These are phyloP conservation scores for Trichoderma harzianum DNA, from an alignment of 2,329 filamentous ascomycete species.

Conservation along the genomic window DNA sequence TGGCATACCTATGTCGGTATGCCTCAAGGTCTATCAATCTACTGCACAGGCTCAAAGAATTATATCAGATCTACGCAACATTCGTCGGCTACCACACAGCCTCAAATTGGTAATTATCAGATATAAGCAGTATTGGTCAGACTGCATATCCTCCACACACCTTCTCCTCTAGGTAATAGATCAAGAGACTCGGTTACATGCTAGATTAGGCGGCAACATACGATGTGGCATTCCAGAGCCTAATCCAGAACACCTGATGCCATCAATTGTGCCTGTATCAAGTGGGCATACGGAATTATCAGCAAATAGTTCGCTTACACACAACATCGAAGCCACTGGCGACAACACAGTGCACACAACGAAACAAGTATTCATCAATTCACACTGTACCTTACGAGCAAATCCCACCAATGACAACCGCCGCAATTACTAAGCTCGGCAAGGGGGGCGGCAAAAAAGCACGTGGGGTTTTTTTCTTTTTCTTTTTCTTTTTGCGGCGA, in stretches of 20 bases:
- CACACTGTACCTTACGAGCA: not conserved
- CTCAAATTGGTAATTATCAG: not conserved
- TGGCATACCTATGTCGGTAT: no score
- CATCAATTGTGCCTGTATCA: not conserved
- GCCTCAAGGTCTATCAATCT: not conserved
- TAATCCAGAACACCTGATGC: not conserved
- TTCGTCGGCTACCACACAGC: not conserved
- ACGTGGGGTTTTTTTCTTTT: not conserved
- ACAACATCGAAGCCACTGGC: not conserved
- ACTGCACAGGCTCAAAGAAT: not conserved
- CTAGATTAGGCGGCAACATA: not conserved
- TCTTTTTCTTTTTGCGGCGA: not conserved
- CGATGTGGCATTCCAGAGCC: not conserved
- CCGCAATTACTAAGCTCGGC: not conserved
- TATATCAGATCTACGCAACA: no score
- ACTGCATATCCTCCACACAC: not conserved
- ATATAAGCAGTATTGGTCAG: not conserved
- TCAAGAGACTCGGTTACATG: not conserved
- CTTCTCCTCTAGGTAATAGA: not conserved
- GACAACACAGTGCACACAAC: not conserved
- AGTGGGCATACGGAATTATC: not conserved
- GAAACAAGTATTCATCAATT: no score
- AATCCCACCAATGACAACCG: not conserved
- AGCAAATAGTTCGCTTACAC: not conserved
- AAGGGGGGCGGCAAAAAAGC: not conserved